These are phyloP conservation scores for Arabis hirsuta DNA, from an alignment of 345 rosid species.

Conservation along the genomic window DNA sequence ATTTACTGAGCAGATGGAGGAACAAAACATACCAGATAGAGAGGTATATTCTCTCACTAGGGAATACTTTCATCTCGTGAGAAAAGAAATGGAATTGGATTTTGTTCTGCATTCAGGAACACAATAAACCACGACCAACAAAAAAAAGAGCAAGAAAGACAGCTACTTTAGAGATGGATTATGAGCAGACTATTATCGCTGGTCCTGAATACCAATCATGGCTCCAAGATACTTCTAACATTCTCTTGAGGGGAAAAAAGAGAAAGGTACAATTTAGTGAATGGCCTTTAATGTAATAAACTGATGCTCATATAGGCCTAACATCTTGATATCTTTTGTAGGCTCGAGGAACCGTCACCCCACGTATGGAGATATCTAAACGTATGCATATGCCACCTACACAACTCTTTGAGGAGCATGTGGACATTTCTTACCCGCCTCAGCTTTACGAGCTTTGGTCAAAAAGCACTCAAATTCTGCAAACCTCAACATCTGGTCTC, in stretches of 20 bases:
- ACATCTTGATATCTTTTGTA: constrained; percentile 36
- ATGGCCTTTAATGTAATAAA: constrained; percentile 5
- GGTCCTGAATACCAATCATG: constrained; percentile 71
- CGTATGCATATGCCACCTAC: constrained; percentile 75
- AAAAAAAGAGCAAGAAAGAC: constrained; percentile 57
- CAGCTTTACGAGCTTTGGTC: constrained; percentile 70
- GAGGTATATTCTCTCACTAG: constrained; percentile 50
- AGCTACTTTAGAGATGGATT: constrained; percentile 57
- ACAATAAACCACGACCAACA: constrained; percentile 44
- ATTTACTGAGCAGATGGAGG: constrained; percentile 36
- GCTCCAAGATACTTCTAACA: constrained; percentile 70
- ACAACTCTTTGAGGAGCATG: constrained; percentile 52
- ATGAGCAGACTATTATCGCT: constrained; percentile 70
- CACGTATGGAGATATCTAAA: constrained; percentile 51
- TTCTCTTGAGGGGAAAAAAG: constrained; percentile 58
- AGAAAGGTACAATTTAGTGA: constrained; percentile 57
- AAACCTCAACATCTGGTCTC: constrained; percentile 65
- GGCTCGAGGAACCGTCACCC: constrained; percentile 47
- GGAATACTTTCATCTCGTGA: constrained; percentile 9
- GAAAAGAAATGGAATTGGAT: constrained; percentile 7
- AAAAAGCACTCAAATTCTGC: constrained; percentile 56
- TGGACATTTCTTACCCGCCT: constrained; percentile 61
- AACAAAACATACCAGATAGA: constrained; percentile 46
- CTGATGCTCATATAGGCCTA: constrained; percentile 24
- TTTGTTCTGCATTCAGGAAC: constrained; percentile 54